Evolutionary conservation across 768 basidiomycete species (phyloP), one percentile per base, ranked within the genome.

Genomic region (Collybia nuda): DNA sequence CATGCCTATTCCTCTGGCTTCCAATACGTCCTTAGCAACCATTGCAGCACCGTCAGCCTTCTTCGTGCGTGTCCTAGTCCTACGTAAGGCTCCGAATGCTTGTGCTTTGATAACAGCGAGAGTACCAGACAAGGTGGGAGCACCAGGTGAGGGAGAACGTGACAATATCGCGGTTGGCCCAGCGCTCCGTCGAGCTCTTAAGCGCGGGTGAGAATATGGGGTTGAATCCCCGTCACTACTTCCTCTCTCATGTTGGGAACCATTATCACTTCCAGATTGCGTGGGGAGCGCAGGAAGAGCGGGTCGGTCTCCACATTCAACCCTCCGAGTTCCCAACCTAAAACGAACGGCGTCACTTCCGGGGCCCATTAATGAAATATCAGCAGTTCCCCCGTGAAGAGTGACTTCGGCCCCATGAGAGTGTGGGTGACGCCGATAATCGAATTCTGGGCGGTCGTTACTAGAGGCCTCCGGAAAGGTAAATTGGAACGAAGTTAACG

Each of bases 31-130:
- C 68, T 88, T 78, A 3, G 90, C 88, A 53, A 87, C 85, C 54
- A 83, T 86, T 26, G 86, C 82, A 35, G 82, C 75, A 18, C 71
- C 84, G 55, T 90, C 90, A 38, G 86, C 71, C 66, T 81, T 85
- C 74, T 87, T 92, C 44, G 81, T 78, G 53, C 86, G 79, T 38
- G 85, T 77, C 51, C 90, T 82, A 48, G 90, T 87, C 66, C 90
- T 78, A 45, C 90, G 85, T 56, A 91, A 73, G 17, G 88, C 88
- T 26, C 90, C 91, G 64, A 93, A 93, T 35, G 91, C 86, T 64
- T 93, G 90, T 38, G 90, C 90, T 71, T 93, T 93, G 71, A 93
- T 91, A 50, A 93, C 90, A 47, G 91, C 90, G 41, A 93, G 80
- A 24, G 91, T 93, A 21, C 88, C 86, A 44, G 86, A 90, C 62